Evolutionary conservation across 2,329 filamentous ascomycete species (phyloP).

Genomic region (Tolypocladium album): DNA sequence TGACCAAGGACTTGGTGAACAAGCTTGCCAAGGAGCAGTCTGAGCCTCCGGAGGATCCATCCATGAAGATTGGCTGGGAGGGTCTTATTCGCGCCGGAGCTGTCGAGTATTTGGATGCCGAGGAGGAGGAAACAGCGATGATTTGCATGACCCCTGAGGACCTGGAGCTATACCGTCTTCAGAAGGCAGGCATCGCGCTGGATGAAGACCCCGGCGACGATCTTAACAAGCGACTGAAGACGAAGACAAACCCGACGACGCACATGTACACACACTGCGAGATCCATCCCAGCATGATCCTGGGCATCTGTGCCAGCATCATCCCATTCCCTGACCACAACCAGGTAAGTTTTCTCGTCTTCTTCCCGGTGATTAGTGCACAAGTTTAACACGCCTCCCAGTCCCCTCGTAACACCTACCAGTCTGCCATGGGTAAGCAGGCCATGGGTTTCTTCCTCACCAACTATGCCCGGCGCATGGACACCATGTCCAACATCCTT

Average conservation of each 20-base stretch:
- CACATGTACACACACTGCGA: conserved; percentile 97
- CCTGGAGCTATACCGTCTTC: conserved; percentile 63
- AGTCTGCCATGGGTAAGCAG: conserved; percentile 99
- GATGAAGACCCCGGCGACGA: conserved; percentile 54
- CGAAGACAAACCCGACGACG: conserved; percentile 74
- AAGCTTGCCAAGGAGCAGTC: conserved; percentile 64
- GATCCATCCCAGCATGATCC: conserved; percentile 97
- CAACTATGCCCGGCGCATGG: conserved; percentile 94
- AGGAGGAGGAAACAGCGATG: conserved; percentile 98
- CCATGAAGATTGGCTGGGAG: conserved; percentile 72
- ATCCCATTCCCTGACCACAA: conserved; percentile 99
- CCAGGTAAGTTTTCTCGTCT: conserved; percentile 41
- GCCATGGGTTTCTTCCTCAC: conserved; percentile 99
- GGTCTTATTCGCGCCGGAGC: conserved; percentile 75
- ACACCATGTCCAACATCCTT: conserved; percentile 98
- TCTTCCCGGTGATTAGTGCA: not conserved
- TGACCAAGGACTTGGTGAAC: conserved; percentile 75
- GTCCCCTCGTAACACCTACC: conserved; percentile 97
- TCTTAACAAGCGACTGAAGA: conserved; percentile 78
- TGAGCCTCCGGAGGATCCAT: conserved; percentile 48
- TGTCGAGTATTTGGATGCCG: conserved; percentile 92
- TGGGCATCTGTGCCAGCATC: conserved; percentile 97
- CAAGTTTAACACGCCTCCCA: conserved; percentile 20
- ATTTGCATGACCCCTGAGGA: conserved; percentile 99
- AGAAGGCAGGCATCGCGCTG: conserved; percentile 54